Evolutionary conservation across 2,329 filamentous ascomycete species (phyloP).

Genomic region (Fusarium sp.): DNA sequence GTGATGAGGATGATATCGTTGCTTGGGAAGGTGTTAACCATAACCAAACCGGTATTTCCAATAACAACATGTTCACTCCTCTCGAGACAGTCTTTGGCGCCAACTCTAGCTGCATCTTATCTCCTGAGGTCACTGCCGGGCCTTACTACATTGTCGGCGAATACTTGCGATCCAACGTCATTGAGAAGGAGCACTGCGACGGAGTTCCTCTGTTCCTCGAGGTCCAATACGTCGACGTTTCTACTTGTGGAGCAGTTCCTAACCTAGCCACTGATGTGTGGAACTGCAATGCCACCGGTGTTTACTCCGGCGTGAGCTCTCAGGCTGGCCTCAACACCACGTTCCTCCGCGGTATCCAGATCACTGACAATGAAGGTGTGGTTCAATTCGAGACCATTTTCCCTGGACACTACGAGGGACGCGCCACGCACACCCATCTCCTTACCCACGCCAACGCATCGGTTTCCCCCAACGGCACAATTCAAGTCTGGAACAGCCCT

Average conservation of each 20-base stretch:
- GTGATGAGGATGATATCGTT: slow-evolving; percentile 1
- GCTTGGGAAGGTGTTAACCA: background rate
- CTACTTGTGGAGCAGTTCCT: background rate
- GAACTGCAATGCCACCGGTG: slow-evolving; percentile 18
- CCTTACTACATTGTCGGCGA: slow-evolving; percentile 11
- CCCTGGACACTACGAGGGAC: slow-evolving; percentile 6
- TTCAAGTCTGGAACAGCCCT: slow-evolving; percentile 15
- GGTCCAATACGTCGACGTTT: slow-evolving; percentile 15
- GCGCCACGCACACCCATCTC: slow-evolving; percentile 2
- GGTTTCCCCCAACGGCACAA: slow-evolving; percentile 5
- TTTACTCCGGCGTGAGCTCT: slow-evolving; percentile 6
- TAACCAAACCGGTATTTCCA: background rate
- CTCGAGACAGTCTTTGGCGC: slow-evolving; percentile 8
- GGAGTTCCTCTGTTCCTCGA: slow-evolving; percentile 12
- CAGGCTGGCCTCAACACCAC: slow-evolving; percentile 11
- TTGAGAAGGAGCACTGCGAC: background rate
- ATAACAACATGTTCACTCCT: background rate
- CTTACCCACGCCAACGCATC: slow-evolving; percentile 7
- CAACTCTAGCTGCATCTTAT: slow-evolving; percentile 16
- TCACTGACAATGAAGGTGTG: slow-evolving; percentile 8
- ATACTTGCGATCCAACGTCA: slow-evolving; percentile 15
- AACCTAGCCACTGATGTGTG: slow-evolving; percentile 5
- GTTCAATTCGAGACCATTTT: slow-evolving; percentile 18
- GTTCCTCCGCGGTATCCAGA: slow-evolving; percentile 13
- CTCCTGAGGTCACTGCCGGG: background rate